Evolutionary conservation across 257 asterid species (phyloP).

Genomic region (Solanum bulbocastanum): DNA sequence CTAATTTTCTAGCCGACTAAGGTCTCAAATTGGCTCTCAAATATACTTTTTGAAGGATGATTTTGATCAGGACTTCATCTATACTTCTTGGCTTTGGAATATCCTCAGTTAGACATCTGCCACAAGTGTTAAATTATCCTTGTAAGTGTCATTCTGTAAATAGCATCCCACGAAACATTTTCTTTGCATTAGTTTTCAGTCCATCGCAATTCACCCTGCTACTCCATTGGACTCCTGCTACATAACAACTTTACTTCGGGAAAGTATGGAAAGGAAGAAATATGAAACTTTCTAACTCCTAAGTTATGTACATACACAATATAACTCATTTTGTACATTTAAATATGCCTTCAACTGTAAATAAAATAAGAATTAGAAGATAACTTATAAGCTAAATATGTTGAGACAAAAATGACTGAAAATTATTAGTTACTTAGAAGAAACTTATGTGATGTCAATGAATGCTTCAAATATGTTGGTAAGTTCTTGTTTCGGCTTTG

Average conservation of each 20-base stretch:
- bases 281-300: not conserved
- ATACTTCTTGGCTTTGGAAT: too few species aligned
- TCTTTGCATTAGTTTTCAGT: too few species aligned
- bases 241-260: not conserved
- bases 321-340: not conserved
- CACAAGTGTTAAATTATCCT: too few species aligned
- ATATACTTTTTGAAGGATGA: too few species aligned
- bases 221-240: too few species aligned
- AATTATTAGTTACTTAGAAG: not conserved
- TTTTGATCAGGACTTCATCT: too few species aligned
- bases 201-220: too few species aligned
- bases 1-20: too few species aligned
- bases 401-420: not conserved
- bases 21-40: too few species aligned
- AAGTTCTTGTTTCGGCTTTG: constrained; percentile 21
- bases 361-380: not conserved
- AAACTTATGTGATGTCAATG: not conserved
- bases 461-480: constrained; percentile 1
- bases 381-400: not conserved
- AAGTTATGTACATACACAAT: not conserved
- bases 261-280: not conserved
- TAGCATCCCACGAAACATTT: too few species aligned
- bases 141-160: too few species aligned
- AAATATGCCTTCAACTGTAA: not conserved
- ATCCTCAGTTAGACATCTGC: too few species aligned